Percentiles rank a stretch among this genome's conserved stretches.
phyloP scores from a whole-genome alignment of 108 stramenopile species.

The Skeletonema costatum region DNA sequence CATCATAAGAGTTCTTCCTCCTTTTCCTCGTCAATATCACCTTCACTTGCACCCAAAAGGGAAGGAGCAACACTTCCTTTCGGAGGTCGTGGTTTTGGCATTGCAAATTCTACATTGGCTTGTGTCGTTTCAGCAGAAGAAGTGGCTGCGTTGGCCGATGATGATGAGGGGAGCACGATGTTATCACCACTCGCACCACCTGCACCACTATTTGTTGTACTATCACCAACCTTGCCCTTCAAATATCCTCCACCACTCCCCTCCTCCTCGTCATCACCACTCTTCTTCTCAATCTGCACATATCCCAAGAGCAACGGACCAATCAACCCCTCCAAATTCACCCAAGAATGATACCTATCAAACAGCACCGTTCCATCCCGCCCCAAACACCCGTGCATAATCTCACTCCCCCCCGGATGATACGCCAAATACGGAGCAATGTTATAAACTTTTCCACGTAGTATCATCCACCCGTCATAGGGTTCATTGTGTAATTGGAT shows the following conservation, averaged over 20 bases:
- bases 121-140: not conserved
- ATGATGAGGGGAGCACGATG: not conserved
- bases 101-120: slow-evolving; percentile 8
- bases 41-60: not conserved
- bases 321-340: slow-evolving; percentile 75
- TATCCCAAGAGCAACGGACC: slow-evolving; percentile 56
- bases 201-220: not conserved
- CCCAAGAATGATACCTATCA: slow-evolving; percentile 92
- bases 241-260: not conserved
- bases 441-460: slow-evolving; percentile 91
- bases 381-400: slow-evolving; percentile 76
- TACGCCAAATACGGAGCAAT: slow-evolving; percentile 92
- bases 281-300: slow-evolving; percentile 24
- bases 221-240: not conserved
- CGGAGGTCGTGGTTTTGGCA: slow-evolving; percentile 24
- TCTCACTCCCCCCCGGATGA: slow-evolving; percentile 92
- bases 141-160: not conserved
- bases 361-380: slow-evolving; percentile 85
- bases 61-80: slow-evolving; percentile 4
- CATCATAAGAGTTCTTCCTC: not conserved
- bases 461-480: slow-evolving; percentile 90
- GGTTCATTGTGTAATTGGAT: slow-evolving; percentile 62
- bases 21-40: not conserved
- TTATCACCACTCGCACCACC: not conserved
- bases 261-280: not conserved